Conservation (phyloP, 495 filamentous ascomycete species). For the Amorphotheca resinae region DNA sequence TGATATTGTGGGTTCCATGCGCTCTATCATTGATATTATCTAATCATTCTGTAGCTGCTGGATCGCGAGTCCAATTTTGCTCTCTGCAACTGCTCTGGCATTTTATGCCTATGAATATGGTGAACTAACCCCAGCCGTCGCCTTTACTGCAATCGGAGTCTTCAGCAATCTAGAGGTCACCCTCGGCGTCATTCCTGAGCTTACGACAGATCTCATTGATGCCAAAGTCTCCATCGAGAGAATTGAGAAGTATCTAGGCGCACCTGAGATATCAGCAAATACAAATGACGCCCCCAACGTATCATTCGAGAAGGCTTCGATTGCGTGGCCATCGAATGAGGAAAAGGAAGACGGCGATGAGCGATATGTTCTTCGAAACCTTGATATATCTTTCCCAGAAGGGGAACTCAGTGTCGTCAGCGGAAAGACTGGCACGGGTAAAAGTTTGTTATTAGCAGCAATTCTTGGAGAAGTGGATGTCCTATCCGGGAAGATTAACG, state of each 20-base stretch:
- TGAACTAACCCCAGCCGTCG: conserved; percentile 55
- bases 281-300: conserved; percentile 45
- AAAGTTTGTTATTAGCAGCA: conserved; percentile 51
- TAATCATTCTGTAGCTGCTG: conserved; percentile 48
- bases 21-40: conserved; percentile 8
- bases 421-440: conserved; percentile 56
- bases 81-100: conserved; percentile 58
- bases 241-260: conserved; percentile 58
- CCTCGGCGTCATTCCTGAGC: conserved; percentile 57
- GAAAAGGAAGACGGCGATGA: conserved; percentile 35
- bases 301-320: conserved; percentile 52
- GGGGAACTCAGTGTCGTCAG: conserved; percentile 59
- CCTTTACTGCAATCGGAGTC: conserved; percentile 68
- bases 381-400: conserved; percentile 53
- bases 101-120: conserved; percentile 54
- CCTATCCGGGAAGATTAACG: conserved; percentile 36
- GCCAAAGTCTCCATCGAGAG: conserved; percentile 62
- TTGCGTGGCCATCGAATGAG: conserved; percentile 62
- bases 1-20: conserved; percentile 11
- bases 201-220: conserved; percentile 57
- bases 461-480: conserved; percentile 54
- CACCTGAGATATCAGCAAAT: conserved; percentile 49
- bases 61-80: conserved; percentile 61
- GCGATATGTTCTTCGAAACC: conserved; percentile 46
- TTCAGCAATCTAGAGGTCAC: conserved; percentile 61